Conservation (phyloP, 805 yeast genomes). For the Candida maris region DNA sequence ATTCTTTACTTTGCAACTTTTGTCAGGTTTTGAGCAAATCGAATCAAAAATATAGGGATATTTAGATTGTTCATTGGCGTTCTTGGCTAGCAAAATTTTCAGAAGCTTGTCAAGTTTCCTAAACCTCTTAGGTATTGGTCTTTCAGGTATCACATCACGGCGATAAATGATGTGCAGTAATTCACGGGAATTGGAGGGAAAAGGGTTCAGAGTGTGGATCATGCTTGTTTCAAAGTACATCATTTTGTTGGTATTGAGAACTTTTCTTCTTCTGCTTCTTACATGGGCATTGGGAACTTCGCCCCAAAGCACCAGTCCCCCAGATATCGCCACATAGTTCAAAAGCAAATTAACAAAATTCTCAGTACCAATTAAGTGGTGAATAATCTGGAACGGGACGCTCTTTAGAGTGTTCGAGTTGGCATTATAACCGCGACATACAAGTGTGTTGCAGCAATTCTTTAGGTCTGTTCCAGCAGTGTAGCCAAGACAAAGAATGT, state of each 20-base stretch:
- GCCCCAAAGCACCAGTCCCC: conserved; percentile 21
- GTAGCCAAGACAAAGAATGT: conserved; percentile 44
- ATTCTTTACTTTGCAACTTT: background rate
- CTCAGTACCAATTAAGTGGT: conserved; percentile 35
- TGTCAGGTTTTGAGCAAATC: conserved; percentile 25
- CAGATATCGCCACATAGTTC: conserved; percentile 31
- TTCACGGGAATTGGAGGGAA: conserved; percentile 15
- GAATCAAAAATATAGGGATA: conserved; percentile 37
- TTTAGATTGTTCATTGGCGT: conserved; percentile 24
- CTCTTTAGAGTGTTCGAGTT: conserved; percentile 39
- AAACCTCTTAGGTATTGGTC: conserved; percentile 21
- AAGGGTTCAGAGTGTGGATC: conserved; percentile 18
- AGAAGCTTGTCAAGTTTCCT: conserved; percentile 20
- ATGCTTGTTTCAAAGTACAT: conserved; percentile 23
- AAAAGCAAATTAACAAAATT: conserved; percentile 39
- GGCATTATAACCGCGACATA: conserved; percentile 36
- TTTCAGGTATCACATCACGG: conserved; percentile 8
- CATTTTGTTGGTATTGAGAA: conserved; percentile 22
- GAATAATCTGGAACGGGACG: conserved; percentile 42
- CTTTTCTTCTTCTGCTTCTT: background rate
- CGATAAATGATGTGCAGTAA: conserved; percentile 12
- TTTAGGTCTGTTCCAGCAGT: conserved; percentile 27
- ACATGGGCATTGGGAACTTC: conserved; percentile 5
- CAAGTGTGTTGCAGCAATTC: conserved; percentile 27
- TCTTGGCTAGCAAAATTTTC: conserved; percentile 30